phyloP scores from a whole-genome alignment of 2,329 filamentous ascomycete species.

The Teratosphaeria gauchensis region DNA sequence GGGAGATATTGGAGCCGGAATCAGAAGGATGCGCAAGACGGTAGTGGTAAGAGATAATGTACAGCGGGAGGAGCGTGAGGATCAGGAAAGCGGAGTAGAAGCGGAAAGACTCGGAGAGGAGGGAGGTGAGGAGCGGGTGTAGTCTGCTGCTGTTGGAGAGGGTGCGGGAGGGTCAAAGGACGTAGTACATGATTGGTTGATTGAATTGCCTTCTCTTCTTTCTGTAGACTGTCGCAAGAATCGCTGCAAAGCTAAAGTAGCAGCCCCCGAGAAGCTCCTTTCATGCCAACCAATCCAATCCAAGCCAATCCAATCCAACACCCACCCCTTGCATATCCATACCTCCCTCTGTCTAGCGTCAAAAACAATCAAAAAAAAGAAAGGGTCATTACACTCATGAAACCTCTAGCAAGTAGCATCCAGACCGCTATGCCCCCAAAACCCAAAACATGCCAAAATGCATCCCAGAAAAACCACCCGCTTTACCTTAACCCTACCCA shows the following conservation, averaged over 20 bases:
- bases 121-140: slow-evolving; percentile 1
- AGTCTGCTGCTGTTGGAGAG: not conserved
- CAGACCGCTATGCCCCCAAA: not conserved
- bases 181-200: too few relatives aligned
- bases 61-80: slow-evolving; percentile 13
- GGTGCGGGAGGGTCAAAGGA: not conserved
- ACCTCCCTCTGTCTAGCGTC: too few relatives aligned
- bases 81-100: slow-evolving; percentile 4
- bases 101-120: slow-evolving; percentile 3
- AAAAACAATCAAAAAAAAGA: not conserved
- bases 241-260: too few relatives aligned
- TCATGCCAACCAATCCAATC: too few relatives aligned
- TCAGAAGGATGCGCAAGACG: slow-evolving; percentile 8
- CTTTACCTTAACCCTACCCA: too few relatives aligned
- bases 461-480: not conserved
- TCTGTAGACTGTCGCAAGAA: too few relatives aligned
- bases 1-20: too few relatives aligned
- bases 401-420: not conserved
- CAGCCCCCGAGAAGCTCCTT: too few relatives aligned
- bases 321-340: not conserved
- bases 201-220: too few relatives aligned
- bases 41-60: slow-evolving; percentile 15
- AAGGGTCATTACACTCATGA: not conserved
- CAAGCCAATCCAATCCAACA: too few relatives aligned
- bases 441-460: not conserved